Evolutionary conservation across 257 asterid genomes (phyloP).

Genomic region (Scutellaria barbata): DNA sequence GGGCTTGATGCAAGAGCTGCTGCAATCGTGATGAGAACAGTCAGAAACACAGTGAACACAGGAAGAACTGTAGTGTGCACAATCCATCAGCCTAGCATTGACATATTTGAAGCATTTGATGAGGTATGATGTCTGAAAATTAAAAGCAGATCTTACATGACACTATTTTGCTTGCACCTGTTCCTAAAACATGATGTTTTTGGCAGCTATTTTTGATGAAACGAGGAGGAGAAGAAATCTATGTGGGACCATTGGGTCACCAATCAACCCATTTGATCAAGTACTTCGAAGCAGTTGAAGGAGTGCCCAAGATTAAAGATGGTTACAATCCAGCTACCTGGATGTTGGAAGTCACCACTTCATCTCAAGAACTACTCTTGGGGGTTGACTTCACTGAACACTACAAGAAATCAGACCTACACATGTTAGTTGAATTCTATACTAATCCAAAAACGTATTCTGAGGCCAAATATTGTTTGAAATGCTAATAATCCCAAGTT

Average conservation of each 20-base stretch:
- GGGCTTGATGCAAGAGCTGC: slow-evolving; percentile 71
- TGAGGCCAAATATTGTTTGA: not conserved
- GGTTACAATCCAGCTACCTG: slow-evolving; percentile 78
- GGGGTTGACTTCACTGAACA: slow-evolving; percentile 55
- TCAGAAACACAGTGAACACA: slow-evolving; percentile 63
- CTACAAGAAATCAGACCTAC: slow-evolving; percentile 56
- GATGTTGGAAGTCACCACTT: slow-evolving; percentile 72
- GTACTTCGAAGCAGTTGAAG: slow-evolving; percentile 54
- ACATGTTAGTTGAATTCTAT: slow-evolving; percentile 39
- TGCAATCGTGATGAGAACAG: slow-evolving; percentile 67
- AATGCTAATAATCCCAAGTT: not conserved
- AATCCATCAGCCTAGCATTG: slow-evolving; percentile 72
- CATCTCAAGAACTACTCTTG: slow-evolving; percentile 53
- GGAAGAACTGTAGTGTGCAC: slow-evolving; percentile 73
- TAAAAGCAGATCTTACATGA: not conserved
- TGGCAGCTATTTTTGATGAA: slow-evolving; percentile 63
- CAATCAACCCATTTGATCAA: slow-evolving; percentile 51
- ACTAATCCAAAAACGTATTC: not conserved
- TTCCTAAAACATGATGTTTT: slow-evolving; percentile 31
- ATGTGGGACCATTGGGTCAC: slow-evolving; percentile 58
- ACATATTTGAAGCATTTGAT: slow-evolving; percentile 71
- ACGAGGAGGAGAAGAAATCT: slow-evolving; percentile 65
- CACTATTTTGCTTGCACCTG: not conserved
- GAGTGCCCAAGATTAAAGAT: slow-evolving; percentile 58
- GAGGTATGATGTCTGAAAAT: slow-evolving; percentile 43